Base-by-base conservation (phyloP, 768 basidiomycete genomes). In the Leccinum pellstonianum region DNA sequence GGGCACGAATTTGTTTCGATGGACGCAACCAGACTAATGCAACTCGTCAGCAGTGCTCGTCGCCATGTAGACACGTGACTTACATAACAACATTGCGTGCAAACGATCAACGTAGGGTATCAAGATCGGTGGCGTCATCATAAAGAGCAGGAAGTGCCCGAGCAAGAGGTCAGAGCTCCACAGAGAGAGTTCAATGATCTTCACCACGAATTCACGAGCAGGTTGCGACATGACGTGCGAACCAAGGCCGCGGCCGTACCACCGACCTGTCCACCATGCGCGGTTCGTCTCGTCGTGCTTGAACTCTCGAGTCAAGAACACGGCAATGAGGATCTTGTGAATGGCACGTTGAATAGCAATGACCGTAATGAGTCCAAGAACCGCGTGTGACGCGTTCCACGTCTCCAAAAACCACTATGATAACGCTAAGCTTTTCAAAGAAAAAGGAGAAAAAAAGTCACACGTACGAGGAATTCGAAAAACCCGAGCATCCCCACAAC, bases 231-330 rank as follows among this genome's bases (percentile, higher is more conserved):
- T 91, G 47, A 89, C 94, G 72, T 93, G 88, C 5, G 84, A 69
- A 47, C 96, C 95, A 25, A 99, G 83, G 4, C 94, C 94, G 54
- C 95, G 88, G 47, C 95, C 95, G 73, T 95, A 96, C 97, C 97
- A 98, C 70, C 87, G 81, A 51, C 95, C 95, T 33, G 95, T 96
- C 97, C 97, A 99, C 96, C 96, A 99, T 7, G 95, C 95, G 27
- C 93, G 83, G 77, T 98, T 98, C 37, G 93, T 95, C 76, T 98
- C 95, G 72, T 99, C 97, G 72, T 98, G 95, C 79, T 99, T 99
- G 84, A 97, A 97, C 76, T 99, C 97, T 63, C 97, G 90, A 43
- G 95, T 90, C 38, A 98, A 79, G 84, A 95, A 94, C 61, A 96
- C 89, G 0, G 95, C 81, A 69, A 99, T 98, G 57, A 97, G 79